Percentiles rank a stretch among this genome's conserved stretches.
Conservation (phyloP, 352 stramenopile genomes). For the Discostella stelligera region DNA sequence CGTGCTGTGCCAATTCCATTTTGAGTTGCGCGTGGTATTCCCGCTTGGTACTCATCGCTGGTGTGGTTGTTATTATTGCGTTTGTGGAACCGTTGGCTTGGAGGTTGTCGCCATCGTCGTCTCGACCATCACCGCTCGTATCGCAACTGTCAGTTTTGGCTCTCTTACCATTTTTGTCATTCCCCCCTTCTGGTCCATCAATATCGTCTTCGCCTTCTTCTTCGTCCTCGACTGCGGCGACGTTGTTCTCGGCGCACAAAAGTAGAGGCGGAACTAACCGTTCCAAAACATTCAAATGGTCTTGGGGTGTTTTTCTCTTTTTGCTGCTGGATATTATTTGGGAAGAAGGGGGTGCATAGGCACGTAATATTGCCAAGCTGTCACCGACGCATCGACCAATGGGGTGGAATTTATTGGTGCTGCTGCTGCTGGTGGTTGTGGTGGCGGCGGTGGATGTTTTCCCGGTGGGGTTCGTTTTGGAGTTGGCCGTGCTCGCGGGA, state of each 20-base stretch:
- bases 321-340: neutral
- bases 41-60: conserved; percentile 1
- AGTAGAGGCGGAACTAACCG: conserved; percentile 31
- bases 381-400: conserved; percentile 30
- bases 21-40: conserved; percentile 17
- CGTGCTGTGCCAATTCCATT: conserved; percentile 32
- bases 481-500: conserved; percentile 2
- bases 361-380: conserved; percentile 33
- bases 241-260: neutral
- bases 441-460: neutral
- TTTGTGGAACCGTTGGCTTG: neutral
- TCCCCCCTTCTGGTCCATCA: conserved; percentile 9
- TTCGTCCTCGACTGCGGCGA: neutral
- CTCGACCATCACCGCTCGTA: neutral
- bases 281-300: conserved; percentile 31
- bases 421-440: conserved; percentile 13
- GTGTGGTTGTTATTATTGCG: neutral
- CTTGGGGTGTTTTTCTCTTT: conserved; percentile 19
- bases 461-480: neutral
- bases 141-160: neutral
- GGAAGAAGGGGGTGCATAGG: conserved; percentile 5
- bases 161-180: neutral
- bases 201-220: neutral
- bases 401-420: conserved; percentile 16
- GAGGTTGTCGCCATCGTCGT: neutral